Conservation (phyloP, 805 yeast species). For the Wickerhamiella shivajii region DNA sequence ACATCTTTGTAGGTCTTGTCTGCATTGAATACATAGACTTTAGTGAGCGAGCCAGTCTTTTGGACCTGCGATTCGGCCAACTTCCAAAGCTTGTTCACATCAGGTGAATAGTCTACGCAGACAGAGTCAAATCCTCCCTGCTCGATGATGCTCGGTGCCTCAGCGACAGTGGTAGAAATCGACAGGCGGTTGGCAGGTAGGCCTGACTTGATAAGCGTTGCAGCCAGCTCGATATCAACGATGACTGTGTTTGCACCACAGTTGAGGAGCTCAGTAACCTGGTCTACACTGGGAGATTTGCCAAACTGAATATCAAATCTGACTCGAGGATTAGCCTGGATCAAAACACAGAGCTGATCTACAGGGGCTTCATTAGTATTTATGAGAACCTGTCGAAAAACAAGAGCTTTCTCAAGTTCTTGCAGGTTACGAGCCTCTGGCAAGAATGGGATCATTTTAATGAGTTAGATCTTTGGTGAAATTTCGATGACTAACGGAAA, state of each 20-base stretch:
- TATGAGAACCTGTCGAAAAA: slow-evolving; percentile 3
- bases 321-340: slow-evolving; percentile 10
- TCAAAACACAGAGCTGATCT: slow-evolving; percentile 7
- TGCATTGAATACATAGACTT: slow-evolving; percentile 13
- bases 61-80: slow-evolving; percentile 11
- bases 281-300: slow-evolving; percentile 28
- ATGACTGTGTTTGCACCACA: slow-evolving; percentile 41
- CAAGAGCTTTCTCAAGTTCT: slow-evolving; percentile 6
- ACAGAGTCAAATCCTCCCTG: slow-evolving; percentile 14
- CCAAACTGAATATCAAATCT: slow-evolving; percentile 18
- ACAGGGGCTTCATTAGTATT: slow-evolving; percentile 5
- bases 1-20: slow-evolving; percentile 9
- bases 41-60: slow-evolving; percentile 13
- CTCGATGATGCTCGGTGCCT: slow-evolving; percentile 4
- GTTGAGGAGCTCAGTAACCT: slow-evolving; percentile 39
- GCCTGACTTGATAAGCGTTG: slow-evolving; percentile 30
- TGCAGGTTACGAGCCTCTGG: no score
- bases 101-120: slow-evolving; percentile 6
- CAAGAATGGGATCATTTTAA: no score
- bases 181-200: slow-evolving; percentile 38
- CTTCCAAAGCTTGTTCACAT: slow-evolving; percentile 8
- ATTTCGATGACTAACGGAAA: no score
- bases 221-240: slow-evolving; percentile 23
- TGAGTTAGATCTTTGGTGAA: no score
- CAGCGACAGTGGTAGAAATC: slow-evolving; percentile 14